phyloP scores from a whole-genome alignment of 1,284 basidiomycete species.

The Schizophyllum amplum region DNA sequence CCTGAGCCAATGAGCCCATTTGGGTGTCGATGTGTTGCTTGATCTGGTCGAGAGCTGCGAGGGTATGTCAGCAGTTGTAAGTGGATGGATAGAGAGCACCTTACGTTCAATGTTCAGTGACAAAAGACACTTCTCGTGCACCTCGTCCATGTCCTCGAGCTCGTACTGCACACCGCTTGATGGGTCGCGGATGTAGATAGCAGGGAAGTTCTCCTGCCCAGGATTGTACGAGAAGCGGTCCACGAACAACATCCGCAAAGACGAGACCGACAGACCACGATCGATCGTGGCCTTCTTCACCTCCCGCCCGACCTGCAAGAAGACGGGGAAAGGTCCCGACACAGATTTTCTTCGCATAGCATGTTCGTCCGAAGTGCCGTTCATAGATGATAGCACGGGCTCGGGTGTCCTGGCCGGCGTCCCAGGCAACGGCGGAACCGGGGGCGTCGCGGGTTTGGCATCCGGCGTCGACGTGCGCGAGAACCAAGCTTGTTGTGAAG shows the following conservation, averaged over 20 bases:
- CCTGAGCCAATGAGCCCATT: slow-evolving; percentile 79
- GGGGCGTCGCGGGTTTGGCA: slow-evolving; percentile 27
- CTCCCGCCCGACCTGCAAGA: slow-evolving; percentile 86
- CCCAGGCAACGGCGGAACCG: slow-evolving; percentile 37
- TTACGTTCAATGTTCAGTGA: slow-evolving; percentile 95
- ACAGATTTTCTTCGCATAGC: slow-evolving; percentile 11
- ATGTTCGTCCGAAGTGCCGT: slow-evolving; percentile 6
- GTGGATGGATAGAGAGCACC: slow-evolving; percentile 21
- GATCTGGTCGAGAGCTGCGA: slow-evolving; percentile 91
- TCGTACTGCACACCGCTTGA: slow-evolving; percentile 92
- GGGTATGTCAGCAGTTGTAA: slow-evolving; percentile 7
- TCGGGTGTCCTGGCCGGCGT: slow-evolving; percentile 28
- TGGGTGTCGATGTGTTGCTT: slow-evolving; percentile 95
- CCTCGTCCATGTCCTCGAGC: slow-evolving; percentile 91
- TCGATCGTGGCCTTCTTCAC: slow-evolving; percentile 85
- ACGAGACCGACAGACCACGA: slow-evolving; percentile 61
- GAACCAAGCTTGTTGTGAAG: slow-evolving; percentile 3
- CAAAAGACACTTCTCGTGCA: slow-evolving; percentile 81
- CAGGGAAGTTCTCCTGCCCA: slow-evolving; percentile 88
- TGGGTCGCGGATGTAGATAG: slow-evolving; percentile 91
- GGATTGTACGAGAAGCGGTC: slow-evolving; percentile 95
- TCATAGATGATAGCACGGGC: slow-evolving; percentile 19
- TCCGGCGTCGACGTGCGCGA: slow-evolving; percentile 31
- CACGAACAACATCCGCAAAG: slow-evolving; percentile 82
- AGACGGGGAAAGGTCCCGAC: slow-evolving; percentile 55